These are phyloP conservation scores for Lactarius tabidus DNA, from an alignment of 768 basidiomycete species.

Conservation along the genomic window DNA sequence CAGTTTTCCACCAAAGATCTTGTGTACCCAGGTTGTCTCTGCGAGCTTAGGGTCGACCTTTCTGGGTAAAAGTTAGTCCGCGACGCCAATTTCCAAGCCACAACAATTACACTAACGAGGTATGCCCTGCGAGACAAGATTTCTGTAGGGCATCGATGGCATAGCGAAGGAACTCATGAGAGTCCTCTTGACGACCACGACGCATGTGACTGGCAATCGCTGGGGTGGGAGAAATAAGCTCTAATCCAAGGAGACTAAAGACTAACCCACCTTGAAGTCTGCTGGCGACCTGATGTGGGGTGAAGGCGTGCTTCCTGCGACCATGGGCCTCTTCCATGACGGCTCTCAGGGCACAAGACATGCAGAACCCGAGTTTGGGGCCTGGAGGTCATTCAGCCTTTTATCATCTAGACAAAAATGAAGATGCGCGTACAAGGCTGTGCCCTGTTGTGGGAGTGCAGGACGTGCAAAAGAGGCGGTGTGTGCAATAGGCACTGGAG, in stretches of 20 bases:
- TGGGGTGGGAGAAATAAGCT: slow-evolving; percentile 33
- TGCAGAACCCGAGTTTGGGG: slow-evolving; percentile 59
- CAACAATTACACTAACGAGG: slow-evolving; percentile 49
- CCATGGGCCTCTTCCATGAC: slow-evolving; percentile 55
- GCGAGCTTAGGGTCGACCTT: slow-evolving; percentile 67
- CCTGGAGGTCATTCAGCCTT: slow-evolving; percentile 31
- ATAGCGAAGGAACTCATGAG: slow-evolving; percentile 96
- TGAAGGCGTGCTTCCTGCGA: slow-evolving; percentile 43
- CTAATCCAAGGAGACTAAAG: not conserved
- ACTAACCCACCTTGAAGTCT: slow-evolving; percentile 57
- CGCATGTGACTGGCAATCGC: slow-evolving; percentile 91
- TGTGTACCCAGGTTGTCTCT: slow-evolving; percentile 92
- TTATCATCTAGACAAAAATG: not conserved
- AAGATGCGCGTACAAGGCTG: slow-evolving; percentile 53
- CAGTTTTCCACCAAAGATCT: slow-evolving; percentile 87
- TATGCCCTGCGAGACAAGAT: slow-evolving; percentile 66
- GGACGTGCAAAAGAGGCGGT: slow-evolving; percentile 69
- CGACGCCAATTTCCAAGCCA: not conserved
- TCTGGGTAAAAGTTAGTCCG: slow-evolving; percentile 34
- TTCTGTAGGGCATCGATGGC: slow-evolving; percentile 89
- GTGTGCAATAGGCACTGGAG: slow-evolving; percentile 93
- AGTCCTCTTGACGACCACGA: slow-evolving; percentile 91
- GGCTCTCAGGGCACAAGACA: slow-evolving; percentile 64
- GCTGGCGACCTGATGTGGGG: slow-evolving; percentile 60
- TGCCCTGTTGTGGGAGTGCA: slow-evolving; percentile 45